Base-by-base conservation (phyloP, 768 basidiomycete genomes). In the Krasilnikovozyma curviuscula region DNA sequence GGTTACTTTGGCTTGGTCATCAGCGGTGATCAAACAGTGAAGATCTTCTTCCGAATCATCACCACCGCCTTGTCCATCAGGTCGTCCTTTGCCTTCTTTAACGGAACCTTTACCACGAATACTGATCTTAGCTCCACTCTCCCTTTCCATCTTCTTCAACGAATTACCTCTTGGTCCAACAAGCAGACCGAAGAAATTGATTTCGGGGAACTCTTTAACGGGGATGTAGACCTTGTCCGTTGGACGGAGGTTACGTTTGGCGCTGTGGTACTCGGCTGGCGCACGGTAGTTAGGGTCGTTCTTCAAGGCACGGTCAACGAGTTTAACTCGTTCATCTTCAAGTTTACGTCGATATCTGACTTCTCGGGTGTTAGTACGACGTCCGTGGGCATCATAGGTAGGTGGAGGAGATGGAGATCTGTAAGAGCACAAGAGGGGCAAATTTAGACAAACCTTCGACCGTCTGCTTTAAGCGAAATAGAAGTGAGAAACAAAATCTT, bases 171-270 rank as follows among this genome's bases (percentile, higher is more conserved):
- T 82, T 60, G 93, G 93, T 32, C 93, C 93, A 55, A 98, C 91
- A 52, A 98, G 75, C 53, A 98, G 71, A 57, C 93, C 93, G 59
- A 98, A 97, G 69, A 97, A 98, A 64, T 98, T 98, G 71, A 98
- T 97, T 68, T 97, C 91, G 1, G 93, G 93, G 58, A 98, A 98
- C 67, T 98, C 93, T 65, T 98, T 97, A 63, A 95, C 89, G 33
- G 93, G 93, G 52, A 98, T 95, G 64, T 97, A 98, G 53, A 98
- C 93, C 68, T 97, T 97, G 52, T 98, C 93, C 29, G 83, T 82
- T 13, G 91, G 89, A 40, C 86, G 76, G 50, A 83, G 82, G 34
- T 83, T 83, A 28, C 86, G 80, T 66, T 93, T 91, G 63, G 86
- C 80, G 63, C 86, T 82, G 54, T 85, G 82, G 61, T 95, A 91